Conservation (phyloP, 306 rosid genomes). For the peach (Prunus persica) region Prunus_persica_NCBIv2 NC_034014.1:30120501-30121000, state of each 20-base stretch:
- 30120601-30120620: constrained; percentile 49
- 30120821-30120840: constrained; percentile 70
- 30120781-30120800: constrained; percentile 94
- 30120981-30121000: constrained; percentile 55
- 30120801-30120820: constrained; percentile 92
- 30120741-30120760: constrained; percentile 62
- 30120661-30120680: background rate
- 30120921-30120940: constrained; percentile 31
- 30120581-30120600: constrained; percentile 87
- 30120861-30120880: background rate
- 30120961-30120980: constrained; percentile 52
- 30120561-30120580: constrained; percentile 90
- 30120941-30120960: constrained; percentile 61
- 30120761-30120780: constrained; percentile 61
- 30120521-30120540: constrained; percentile 79
- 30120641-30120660: background rate
- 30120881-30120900: no score
- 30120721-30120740: constrained; percentile 65
- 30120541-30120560: constrained; percentile 69
- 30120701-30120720: constrained; percentile 58
- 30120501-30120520: constrained; percentile 79
- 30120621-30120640: background rate
- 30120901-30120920: background rate
- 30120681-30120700: background rate
- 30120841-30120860: background rate